These are phyloP conservation scores for Pythium coloratum DNA, from an alignment of 352 stramenopile genomes.

Conservation along the genomic window DNA sequence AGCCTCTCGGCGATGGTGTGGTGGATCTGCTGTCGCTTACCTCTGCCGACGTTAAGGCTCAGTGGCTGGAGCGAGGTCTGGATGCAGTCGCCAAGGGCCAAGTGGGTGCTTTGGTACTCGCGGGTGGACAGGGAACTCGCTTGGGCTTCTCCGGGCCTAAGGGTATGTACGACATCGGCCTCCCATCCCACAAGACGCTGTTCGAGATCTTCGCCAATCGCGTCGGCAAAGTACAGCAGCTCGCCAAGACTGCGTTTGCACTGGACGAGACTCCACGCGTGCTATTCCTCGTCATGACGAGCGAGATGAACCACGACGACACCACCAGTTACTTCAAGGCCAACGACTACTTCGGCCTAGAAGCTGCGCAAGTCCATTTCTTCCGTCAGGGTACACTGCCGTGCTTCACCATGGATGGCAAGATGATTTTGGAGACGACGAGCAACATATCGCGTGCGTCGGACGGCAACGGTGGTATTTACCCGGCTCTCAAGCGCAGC, in stretches of 20 bases:
- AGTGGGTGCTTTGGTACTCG: slow-evolving; percentile 90
- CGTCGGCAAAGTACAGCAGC: slow-evolving; percentile 66
- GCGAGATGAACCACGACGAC: slow-evolving; percentile 94
- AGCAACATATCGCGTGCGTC: slow-evolving; percentile 89
- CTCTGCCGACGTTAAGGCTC: slow-evolving; percentile 25
- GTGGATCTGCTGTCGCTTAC: slow-evolving; percentile 42
- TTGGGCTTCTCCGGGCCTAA: slow-evolving; percentile 95
- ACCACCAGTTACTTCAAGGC: slow-evolving; percentile 91
- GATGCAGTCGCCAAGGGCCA: slow-evolving; percentile 76
- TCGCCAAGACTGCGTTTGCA: slow-evolving; percentile 33
- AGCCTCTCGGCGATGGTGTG: slow-evolving; percentile 40
- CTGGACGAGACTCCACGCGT: slow-evolving; percentile 24
- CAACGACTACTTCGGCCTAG: slow-evolving; percentile 92
- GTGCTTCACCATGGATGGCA: slow-evolving; percentile 93
- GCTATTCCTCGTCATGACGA: slow-evolving; percentile 95
- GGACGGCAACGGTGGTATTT: slow-evolving; percentile 97
- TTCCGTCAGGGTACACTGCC: slow-evolving; percentile 97
- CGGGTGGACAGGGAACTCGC: slow-evolving; percentile 94
- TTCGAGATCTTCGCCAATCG: slow-evolving; percentile 93
- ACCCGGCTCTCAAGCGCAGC: slow-evolving; percentile 89
- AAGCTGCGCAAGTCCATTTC: slow-evolving; percentile 89
- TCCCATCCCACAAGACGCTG: slow-evolving; percentile 90
- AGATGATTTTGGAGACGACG: slow-evolving; percentile 94
- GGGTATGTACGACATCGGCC: slow-evolving; percentile 91
- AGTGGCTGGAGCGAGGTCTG: slow-evolving; percentile 50